Evolutionary conservation across 2,329 filamentous ascomycete species (phyloP).

Genomic region (Cordyceps sp.): DNA sequence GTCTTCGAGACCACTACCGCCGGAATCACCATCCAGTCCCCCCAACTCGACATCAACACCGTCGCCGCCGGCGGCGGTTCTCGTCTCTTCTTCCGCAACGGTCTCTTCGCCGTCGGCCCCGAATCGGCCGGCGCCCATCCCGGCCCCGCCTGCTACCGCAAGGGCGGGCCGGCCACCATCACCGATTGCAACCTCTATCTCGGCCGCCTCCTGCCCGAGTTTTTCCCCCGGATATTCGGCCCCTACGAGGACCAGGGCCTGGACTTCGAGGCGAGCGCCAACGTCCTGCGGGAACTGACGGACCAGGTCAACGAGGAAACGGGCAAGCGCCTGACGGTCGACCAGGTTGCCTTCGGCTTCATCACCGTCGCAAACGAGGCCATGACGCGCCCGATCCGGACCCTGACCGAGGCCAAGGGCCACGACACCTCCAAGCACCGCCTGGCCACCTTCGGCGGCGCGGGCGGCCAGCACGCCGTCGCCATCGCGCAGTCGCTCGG

Average conservation of each 20-base stretch:
- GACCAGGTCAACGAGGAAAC: conserved; percentile 21
- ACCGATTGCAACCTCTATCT: conserved; percentile 58
- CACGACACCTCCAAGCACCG: conserved; percentile 17
- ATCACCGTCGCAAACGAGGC: conserved; percentile 18
- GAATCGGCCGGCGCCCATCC: conserved; percentile 56
- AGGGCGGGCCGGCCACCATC: conserved; percentile 53
- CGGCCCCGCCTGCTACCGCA: conserved; percentile 58
- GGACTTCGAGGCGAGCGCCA: conserved; percentile 21
- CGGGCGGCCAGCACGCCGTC: conserved; percentile 26
- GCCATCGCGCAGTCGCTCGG: conserved; percentile 24
- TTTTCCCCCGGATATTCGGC: conserved; percentile 47
- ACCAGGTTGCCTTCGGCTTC: conserved; percentile 20
- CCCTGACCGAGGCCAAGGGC: conserved; percentile 18
- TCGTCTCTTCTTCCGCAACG: conserved; percentile 53
- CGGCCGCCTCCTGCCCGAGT: conserved; percentile 41
- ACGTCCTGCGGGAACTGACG: conserved; percentile 19
- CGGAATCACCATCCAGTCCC: conserved; percentile 61
- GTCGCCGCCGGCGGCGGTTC: conserved; percentile 64
- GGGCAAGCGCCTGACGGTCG: conserved; percentile 8
- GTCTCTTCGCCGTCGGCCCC: conserved; percentile 56
- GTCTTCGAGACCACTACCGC: conserved; percentile 62
- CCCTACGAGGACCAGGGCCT: conserved; percentile 13
- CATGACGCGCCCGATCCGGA: conserved; percentile 18
- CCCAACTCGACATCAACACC: conserved; percentile 70
- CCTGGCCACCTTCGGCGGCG: conserved; percentile 19